phyloP scores from a whole-genome alignment of 768 basidiomycete species.

The Suillus variegatus region DNA sequence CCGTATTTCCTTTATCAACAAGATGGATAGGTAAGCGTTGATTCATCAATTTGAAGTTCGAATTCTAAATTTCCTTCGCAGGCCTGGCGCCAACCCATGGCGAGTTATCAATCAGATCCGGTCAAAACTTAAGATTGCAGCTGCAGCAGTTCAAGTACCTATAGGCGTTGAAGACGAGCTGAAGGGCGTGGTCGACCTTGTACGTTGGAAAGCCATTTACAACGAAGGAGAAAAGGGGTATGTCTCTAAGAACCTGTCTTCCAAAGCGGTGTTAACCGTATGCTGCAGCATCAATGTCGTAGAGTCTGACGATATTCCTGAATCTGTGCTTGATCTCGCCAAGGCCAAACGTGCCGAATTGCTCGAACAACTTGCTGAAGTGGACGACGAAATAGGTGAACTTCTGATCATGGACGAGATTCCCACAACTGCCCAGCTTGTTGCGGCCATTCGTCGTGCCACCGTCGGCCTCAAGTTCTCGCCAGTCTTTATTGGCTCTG shows the following conservation, averaged over 20 bases:
- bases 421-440: constrained; percentile 73
- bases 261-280: background rate
- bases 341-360: constrained; percentile 86
- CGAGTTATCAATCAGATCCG: constrained; percentile 91
- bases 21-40: constrained; percentile 84
- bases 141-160: constrained; percentile 94
- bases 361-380: constrained; percentile 94
- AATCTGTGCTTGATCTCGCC: constrained; percentile 69
- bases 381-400: constrained; percentile 94
- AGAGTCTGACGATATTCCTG: constrained; percentile 87
- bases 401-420: constrained; percentile 83
- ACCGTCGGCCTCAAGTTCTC: constrained; percentile 90
- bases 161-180: constrained; percentile 90
- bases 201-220: constrained; percentile 93
- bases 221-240: constrained; percentile 96
- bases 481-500: constrained; percentile 96
- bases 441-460: constrained; percentile 83
- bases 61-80: constrained; percentile 27
- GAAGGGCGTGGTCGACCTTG: constrained; percentile 90
- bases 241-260: constrained; percentile 20
- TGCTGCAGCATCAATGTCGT: constrained; percentile 66
- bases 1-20: constrained; percentile 95
- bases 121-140: constrained; percentile 86
- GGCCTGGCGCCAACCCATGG: constrained; percentile 97
- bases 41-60: background rate